Base-by-base conservation (phyloP, 2,329 filamentous ascomycete species). In the Fusarium nanum region DNA sequence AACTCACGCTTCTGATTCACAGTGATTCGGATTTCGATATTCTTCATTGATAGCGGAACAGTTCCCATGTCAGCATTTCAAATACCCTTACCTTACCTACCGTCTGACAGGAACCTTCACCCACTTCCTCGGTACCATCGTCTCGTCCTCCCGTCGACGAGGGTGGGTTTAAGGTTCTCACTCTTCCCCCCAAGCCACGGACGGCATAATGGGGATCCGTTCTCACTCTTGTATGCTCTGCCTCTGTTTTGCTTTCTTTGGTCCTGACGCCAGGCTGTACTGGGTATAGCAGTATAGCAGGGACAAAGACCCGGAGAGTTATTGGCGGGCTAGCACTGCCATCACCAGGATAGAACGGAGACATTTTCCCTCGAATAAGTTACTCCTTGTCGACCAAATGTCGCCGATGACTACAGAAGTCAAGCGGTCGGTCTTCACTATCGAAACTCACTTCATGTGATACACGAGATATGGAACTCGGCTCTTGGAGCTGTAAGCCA, bases 141-240 rank as follows among this genome's bases (percentile, higher is more conserved):
- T 61, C 44, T 62, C 56, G 50, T 69, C 49, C 66, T 64, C 67
- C 68, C 68, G 60, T 61, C 50, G 57, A 67, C 71, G 72, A 64
- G 66, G 63, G 64, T 63, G 47, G 49, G 71, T 74, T 69, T 76
- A 76, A 76, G 74, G 74, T 76, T 76, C 74, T 76, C 74, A 76
- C 74, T 69, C 72, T 71, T 22, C 30, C 49, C 49, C 66, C 60
- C 62, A 67, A 74, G 70, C 72, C 72, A 74, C 9, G 68, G 66
- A 58, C 68, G 62, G 68, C 56, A 62, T 60, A 44, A 55, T 54
- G 56, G 61, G 58, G 66, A 58, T 67, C 57, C 63, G 40, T 63
- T 61, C 58, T 67, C 56, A 67, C 56, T 16, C 47, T 48, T 49
- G 18, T 47, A 10, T 23, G 12, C 30, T 34, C 20, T 49, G 44